phyloP scores from a whole-genome alignment of 352 stramenopile genomes.

The Globisporangium emineosum region DNA sequence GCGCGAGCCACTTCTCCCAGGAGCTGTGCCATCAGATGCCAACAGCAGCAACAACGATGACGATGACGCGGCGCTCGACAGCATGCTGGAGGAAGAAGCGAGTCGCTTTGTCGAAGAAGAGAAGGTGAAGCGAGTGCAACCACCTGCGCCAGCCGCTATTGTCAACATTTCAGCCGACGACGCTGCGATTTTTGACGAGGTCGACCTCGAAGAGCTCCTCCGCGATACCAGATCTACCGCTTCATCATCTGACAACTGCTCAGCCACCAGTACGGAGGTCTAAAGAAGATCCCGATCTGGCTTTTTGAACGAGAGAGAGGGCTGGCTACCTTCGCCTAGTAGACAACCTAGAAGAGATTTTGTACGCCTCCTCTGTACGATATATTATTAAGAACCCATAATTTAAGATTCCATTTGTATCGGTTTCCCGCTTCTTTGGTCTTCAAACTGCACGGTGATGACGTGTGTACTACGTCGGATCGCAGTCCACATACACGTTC shows the following conservation, averaged over 20 bases:
- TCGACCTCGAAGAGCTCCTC: slow-evolving; percentile 63
- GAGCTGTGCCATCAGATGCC: slow-evolving; percentile 15
- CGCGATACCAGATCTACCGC: slow-evolving; percentile 22
- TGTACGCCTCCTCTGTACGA: too few relatives aligned
- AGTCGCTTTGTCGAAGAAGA: slow-evolving; percentile 57
- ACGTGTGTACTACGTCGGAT: too few relatives aligned
- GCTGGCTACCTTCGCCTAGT: too few relatives aligned
- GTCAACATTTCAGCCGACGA: slow-evolving; percentile 14
- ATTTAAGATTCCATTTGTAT: too few relatives aligned
- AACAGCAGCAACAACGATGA: not conserved
- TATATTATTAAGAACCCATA: too few relatives aligned
- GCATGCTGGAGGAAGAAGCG: slow-evolving; percentile 63
- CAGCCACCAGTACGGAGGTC: not conserved
- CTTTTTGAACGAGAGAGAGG: too few relatives aligned
- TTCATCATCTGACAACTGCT: too few relatives aligned
- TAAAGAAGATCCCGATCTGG: not conserved
- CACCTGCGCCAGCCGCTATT: not conserved
- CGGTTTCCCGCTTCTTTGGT: too few relatives aligned
- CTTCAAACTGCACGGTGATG: too few relatives aligned
- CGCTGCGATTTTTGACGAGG: slow-evolving; percentile 48
- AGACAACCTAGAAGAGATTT: too few relatives aligned
- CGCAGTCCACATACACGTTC: not conserved
- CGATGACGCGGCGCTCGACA: slow-evolving; percentile 41
- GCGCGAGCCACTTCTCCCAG: slow-evolving; percentile 17
- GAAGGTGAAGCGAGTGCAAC: slow-evolving; percentile 24